phyloP scores from a whole-genome alignment of 768 basidiomycete species.

The Psilocybe subaeruginosa region DNA sequence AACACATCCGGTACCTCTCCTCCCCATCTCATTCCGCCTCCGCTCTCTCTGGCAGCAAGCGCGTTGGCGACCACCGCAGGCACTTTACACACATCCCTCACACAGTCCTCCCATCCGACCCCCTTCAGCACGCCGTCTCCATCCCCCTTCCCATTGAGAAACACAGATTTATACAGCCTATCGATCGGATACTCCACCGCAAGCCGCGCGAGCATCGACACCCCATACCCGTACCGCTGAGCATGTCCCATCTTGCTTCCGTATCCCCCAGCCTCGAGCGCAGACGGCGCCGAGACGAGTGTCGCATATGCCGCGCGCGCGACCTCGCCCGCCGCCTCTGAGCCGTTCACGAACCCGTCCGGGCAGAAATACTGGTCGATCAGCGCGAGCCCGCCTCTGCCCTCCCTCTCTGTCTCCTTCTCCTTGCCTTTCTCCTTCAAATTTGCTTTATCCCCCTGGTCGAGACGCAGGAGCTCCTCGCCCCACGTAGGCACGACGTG shows the following conservation, averaged over 20 bases:
- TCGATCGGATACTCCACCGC: constrained; percentile 68
- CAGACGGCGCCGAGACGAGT: constrained; percentile 46
- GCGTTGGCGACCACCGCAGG: constrained; percentile 84
- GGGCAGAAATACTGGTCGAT: constrained; percentile 79
- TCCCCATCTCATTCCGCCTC: constrained; percentile 19
- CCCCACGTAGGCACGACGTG: constrained; percentile 76
- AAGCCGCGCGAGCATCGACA: constrained; percentile 59
- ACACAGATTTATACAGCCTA: constrained; percentile 59
- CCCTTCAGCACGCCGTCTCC: constrained; percentile 29
- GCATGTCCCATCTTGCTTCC: background rate
- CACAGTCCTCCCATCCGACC: constrained; percentile 75
- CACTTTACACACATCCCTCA: constrained; percentile 63
- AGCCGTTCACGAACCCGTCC: constrained; percentile 55
- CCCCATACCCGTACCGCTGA: constrained; percentile 45
- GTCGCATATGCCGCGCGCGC: constrained; percentile 67
- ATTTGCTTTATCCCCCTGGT: too few relatives aligned
- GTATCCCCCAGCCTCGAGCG: constrained; percentile 38
- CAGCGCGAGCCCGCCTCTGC: constrained; percentile 36
- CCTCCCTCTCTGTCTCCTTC: background rate
- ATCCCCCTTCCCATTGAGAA: constrained; percentile 20
- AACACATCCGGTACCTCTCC: constrained; percentile 46
- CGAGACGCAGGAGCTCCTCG: constrained; percentile 33
- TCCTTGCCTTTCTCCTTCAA: constrained; percentile 38
- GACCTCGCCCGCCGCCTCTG: constrained; percentile 51
- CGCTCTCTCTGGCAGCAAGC: constrained; percentile 29